A percentile compares a stretch with the other conserved stretches of the same genome.
phyloP scores from a whole-genome alignment of 305 asterid genomes.

The Fraxinus albicans region DNA sequence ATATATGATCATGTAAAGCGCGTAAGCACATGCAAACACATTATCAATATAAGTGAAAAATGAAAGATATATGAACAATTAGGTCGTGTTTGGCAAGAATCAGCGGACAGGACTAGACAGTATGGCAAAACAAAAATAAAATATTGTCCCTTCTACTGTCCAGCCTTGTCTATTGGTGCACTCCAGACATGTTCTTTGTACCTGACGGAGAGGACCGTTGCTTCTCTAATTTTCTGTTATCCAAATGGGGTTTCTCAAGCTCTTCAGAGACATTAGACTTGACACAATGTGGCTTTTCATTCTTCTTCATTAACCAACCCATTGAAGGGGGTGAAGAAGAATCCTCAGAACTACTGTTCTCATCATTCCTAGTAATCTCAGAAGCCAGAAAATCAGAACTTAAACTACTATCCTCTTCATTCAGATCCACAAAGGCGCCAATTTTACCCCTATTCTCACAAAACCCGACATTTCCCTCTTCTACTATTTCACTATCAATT shows the following conservation, averaged over 20 bases:
- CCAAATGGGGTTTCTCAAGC: conserved; percentile 34
- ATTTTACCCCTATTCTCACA: conserved; percentile 18
- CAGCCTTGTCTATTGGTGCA: not conserved
- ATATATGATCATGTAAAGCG: not conserved
- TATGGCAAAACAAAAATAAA: not conserved
- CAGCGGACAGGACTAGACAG: not conserved
- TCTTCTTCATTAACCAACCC: conserved; percentile 36
- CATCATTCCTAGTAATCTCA: conserved; percentile 48
- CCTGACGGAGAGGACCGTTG: conserved; percentile 60
- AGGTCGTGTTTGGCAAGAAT: not conserved
- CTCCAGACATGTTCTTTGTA: conserved; percentile 12
- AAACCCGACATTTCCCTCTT: not conserved
- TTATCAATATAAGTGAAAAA: not conserved
- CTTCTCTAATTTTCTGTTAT: conserved; percentile 46
- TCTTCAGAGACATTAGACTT: conserved; percentile 40
- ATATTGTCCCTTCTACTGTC: not conserved
- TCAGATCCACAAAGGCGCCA: conserved; percentile 22
- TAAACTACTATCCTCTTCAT: conserved; percentile 45
- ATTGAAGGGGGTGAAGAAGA: conserved; percentile 54
- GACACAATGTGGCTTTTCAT: conserved; percentile 27
- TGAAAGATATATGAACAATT: not conserved
- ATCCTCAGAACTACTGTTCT: conserved; percentile 43
- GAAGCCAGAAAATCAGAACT: conserved; percentile 54
- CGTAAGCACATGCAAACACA: not conserved
- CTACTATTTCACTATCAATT: not conserved